Percentiles rank a stretch among this genome's conserved stretches.
These are phyloP conservation scores for Toxicodendron radicans DNA, from an alignment of 345 rosid species.

Conservation along the genomic window DNA sequence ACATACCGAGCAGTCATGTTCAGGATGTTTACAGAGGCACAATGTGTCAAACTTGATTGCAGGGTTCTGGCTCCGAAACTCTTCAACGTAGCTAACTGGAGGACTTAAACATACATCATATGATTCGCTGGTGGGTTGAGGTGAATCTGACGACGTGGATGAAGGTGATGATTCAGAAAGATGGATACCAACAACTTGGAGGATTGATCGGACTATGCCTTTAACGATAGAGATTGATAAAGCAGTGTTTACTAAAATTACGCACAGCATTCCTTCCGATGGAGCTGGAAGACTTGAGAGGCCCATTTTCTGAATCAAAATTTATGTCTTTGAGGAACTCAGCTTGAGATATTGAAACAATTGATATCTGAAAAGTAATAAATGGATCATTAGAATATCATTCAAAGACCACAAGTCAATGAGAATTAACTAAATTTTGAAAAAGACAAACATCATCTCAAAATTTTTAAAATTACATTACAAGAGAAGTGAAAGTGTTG, in stretches of 20 bases:
- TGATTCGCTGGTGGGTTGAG: constrained; percentile 36
- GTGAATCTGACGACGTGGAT: constrained; percentile 29
- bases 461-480: constrained; percentile 14
- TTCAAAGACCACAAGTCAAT: background rate
- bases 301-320: constrained; percentile 55
- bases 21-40: constrained; percentile 41
- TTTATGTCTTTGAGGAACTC: background rate
- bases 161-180: constrained; percentile 40
- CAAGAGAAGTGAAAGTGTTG: background rate
- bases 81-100: constrained; percentile 54
- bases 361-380: constrained; percentile 21
- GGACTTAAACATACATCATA: constrained; percentile 40
- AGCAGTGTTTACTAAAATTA: constrained; percentile 84
- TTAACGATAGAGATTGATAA: constrained; percentile 70
- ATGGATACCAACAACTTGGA: constrained; percentile 59
- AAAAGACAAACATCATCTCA: background rate
- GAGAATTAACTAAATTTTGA: background rate
- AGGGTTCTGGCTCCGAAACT: constrained; percentile 62
- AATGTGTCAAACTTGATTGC: constrained; percentile 49
- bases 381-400: constrained; percentile 21
- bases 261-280: constrained; percentile 82
- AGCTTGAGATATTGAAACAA: background rate
- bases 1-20: constrained; percentile 73
- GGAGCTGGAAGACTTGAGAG: constrained; percentile 85
- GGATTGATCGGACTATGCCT: constrained; percentile 64